Percentiles rank a stretch among this genome's conserved stretches.
Conservation (phyloP, 2,329 filamentous ascomycete genomes). For the Hirsutella minnesotensis region DNA sequence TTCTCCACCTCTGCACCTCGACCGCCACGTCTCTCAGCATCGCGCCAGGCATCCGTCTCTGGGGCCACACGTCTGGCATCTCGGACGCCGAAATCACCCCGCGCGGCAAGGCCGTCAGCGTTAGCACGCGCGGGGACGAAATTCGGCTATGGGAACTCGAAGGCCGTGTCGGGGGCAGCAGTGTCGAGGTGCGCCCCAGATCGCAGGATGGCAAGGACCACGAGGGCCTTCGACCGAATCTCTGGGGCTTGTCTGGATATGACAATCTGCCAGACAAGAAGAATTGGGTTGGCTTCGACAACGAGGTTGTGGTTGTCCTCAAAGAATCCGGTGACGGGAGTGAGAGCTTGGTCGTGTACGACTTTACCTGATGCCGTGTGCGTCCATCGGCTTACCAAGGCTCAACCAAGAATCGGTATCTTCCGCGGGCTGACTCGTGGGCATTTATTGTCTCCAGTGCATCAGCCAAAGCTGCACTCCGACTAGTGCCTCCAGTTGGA, state of each 20-base stretch:
- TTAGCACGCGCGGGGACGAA: conserved; percentile 67
- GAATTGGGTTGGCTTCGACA: conserved; percentile 77
- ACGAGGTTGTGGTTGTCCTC: conserved; percentile 81
- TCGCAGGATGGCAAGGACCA: conserved; percentile 12
- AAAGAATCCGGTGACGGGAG: conserved; percentile 56
- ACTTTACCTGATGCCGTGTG: conserved; percentile 69
- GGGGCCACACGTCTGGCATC: conserved; percentile 86
- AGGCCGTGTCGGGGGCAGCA: conserved; percentile 45
- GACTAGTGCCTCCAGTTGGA: too few species aligned
- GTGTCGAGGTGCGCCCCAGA: conserved; percentile 39
- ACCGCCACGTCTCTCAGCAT: conserved; percentile 55
- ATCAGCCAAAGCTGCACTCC: too few species aligned
- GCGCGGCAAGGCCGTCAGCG: conserved; percentile 80
- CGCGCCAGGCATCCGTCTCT: conserved; percentile 63
- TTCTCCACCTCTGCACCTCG: conserved; percentile 71
- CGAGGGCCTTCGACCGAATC: conserved; percentile 3
- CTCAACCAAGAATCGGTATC: too few species aligned
- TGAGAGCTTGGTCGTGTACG: conserved; percentile 71
- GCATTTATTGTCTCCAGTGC: too few species aligned
- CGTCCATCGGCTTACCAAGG: too few species aligned
- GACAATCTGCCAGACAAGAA: conserved; percentile 31
- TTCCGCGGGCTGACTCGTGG: too few species aligned
- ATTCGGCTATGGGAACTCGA: conserved; percentile 86
- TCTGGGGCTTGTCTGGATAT: neutral
- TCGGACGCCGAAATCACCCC: conserved; percentile 75